A percentile compares a stretch with the other conserved stretches of the same genome.
Conservation (phyloP, 2,329 filamentous ascomycete species). For the Monilinia polystroma region DNA sequence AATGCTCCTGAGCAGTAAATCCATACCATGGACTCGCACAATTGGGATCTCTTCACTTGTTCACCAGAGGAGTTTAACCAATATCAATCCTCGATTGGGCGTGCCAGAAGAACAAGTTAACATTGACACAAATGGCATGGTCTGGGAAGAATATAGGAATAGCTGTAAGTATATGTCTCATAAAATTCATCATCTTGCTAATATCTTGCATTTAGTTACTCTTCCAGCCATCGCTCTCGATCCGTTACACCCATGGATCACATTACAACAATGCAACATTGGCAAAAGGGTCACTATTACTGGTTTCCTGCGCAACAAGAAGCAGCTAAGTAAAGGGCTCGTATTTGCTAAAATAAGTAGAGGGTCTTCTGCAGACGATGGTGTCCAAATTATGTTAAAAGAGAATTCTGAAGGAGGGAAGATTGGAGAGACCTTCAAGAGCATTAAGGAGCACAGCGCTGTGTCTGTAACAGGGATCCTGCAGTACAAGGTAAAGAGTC, state of each 20-base stretch:
- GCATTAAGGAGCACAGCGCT: constrained; percentile 20
- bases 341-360: constrained; percentile 60
- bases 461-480: constrained; percentile 18
- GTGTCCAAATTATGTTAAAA: constrained; percentile 38
- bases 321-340: constrained; percentile 66
- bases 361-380: constrained; percentile 39
- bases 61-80: constrained; percentile 27
- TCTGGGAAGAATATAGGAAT: constrained; percentile 36
- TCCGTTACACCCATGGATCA: constrained; percentile 23
- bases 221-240: constrained; percentile 24
- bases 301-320: constrained; percentile 71
- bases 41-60: not conserved
- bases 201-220: constrained; percentile 24
- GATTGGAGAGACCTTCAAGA: constrained; percentile 22
- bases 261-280: constrained; percentile 24
- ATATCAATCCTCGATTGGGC: constrained; percentile 2
- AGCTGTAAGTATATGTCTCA: constrained; percentile 30
- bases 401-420: constrained; percentile 10
- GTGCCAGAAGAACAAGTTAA: constrained; percentile 19
- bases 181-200: constrained; percentile 11
- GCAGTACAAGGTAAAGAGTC: constrained; percentile 17
- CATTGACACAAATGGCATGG: constrained; percentile 14
- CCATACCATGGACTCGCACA: constrained; percentile 14
- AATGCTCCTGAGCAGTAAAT: not conserved
- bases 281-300: constrained; percentile 53